Evolutionary conservation across 2,329 filamentous ascomycete genomes (phyloP).

Genomic region (Tolypocladium endophyticum): DNA sequence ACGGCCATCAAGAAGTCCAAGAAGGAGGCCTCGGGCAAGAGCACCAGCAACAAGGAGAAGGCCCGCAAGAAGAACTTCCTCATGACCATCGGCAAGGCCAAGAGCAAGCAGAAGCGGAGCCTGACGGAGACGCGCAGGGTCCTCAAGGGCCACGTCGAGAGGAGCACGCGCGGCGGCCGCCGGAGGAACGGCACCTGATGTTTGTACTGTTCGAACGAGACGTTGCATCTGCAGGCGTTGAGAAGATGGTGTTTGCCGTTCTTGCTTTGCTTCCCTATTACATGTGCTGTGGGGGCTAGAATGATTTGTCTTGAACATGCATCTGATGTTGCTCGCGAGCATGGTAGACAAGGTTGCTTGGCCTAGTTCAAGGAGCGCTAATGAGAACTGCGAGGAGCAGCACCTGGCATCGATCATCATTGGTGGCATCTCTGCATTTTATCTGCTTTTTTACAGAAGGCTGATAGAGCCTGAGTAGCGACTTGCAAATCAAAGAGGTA

Average conservation of each 20-base stretch:
- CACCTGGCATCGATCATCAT: neutral
- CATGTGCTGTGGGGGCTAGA: neutral
- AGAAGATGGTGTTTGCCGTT: neutral
- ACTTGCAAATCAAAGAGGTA: neutral
- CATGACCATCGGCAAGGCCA: slow-evolving; percentile 96
- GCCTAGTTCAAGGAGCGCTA: neutral
- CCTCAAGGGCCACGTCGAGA: slow-evolving; percentile 69
- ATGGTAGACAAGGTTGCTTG: neutral
- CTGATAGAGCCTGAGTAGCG: neutral
- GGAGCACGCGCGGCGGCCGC: slow-evolving; percentile 75
- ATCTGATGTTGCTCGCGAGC: neutral
- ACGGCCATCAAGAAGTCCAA: slow-evolving; percentile 76
- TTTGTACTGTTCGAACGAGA: neutral
- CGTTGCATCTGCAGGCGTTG: neutral
- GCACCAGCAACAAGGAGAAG: slow-evolving; percentile 96
- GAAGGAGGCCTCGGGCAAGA: slow-evolving; percentile 85
- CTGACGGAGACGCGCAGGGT: slow-evolving; percentile 75
- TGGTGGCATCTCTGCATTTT: neutral
- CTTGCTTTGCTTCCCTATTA: neutral
- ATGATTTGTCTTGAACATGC: neutral
- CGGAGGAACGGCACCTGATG: slow-evolving; percentile 52
- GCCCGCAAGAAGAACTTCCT: slow-evolving; percentile 95
- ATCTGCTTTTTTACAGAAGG: neutral
- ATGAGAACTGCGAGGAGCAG: neutral
- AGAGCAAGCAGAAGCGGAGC: slow-evolving; percentile 90